Evolutionary conservation across 805 yeast genomes (phyloP).

Genomic region (Novakomyces olei): DNA sequence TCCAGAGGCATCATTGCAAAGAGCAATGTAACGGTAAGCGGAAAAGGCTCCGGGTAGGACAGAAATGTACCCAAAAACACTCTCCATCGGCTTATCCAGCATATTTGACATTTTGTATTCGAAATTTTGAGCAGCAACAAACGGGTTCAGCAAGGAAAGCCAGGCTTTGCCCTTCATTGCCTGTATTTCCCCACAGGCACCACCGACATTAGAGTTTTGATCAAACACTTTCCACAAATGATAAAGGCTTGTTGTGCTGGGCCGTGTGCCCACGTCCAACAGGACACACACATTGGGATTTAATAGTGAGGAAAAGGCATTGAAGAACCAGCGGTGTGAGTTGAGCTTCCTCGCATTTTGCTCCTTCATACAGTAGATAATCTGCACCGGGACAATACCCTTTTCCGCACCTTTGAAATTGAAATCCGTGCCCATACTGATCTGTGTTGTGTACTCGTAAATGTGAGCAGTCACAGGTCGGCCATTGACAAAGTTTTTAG

Average conservation of each 20-base stretch:
- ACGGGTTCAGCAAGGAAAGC: constrained; percentile 58
- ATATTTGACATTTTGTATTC: constrained; percentile 96
- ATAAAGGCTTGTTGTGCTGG: constrained; percentile 71
- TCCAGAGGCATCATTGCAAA: constrained; percentile 67
- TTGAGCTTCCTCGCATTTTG: constrained; percentile 81
- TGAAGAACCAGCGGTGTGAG: constrained; percentile 94
- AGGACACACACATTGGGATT: constrained; percentile 79
- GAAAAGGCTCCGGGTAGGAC: constrained; percentile 92
- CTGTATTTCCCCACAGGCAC: constrained; percentile 95
- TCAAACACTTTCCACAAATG: constrained; percentile 97
- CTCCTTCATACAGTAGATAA: constrained; percentile 80
- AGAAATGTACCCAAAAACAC: constrained; percentile 75
- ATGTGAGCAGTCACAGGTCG: constrained; percentile 65
- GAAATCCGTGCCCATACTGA: constrained; percentile 70
- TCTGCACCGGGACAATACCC: constrained; percentile 84
- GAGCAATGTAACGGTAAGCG: constrained; percentile 77
- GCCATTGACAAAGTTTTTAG: constrained; percentile 72
- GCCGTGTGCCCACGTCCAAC: constrained; percentile 93
- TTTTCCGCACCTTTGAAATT: constrained; percentile 80
- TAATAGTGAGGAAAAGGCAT: constrained; percentile 76
- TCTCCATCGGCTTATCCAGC: constrained; percentile 81
- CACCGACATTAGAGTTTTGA: constrained; percentile 87
- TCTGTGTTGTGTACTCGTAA: constrained; percentile 88
- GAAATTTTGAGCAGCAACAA: constrained; percentile 89
- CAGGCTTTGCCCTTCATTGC: constrained; percentile 87